Evolutionary conservation across 345 rosid species (phyloP).

Genomic region (Garcia nutans): DNA sequence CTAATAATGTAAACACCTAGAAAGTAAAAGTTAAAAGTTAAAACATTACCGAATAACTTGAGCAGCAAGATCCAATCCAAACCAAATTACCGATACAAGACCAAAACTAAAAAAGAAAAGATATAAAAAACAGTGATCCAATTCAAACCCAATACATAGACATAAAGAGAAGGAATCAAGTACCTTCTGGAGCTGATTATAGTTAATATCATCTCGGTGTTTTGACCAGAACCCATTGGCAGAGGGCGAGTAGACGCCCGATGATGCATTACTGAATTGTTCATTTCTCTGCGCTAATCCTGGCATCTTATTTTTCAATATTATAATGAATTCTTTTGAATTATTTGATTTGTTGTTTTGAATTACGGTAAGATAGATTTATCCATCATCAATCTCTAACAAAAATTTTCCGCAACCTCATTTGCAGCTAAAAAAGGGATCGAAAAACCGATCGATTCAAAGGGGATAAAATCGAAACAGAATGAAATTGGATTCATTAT

Average conservation of each 20-base stretch:
- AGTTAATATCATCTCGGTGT: slow-evolving; percentile 63
- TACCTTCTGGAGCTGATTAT: slow-evolving; percentile 83
- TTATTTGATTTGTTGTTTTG: background rate
- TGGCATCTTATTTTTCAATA: slow-evolving; percentile 49
- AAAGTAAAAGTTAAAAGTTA: background rate
- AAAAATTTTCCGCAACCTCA: background rate
- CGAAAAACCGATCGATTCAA: slow-evolving; percentile 14
- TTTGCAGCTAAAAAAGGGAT: slow-evolving; percentile 2
- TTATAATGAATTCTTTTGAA: background rate
- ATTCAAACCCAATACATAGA: slow-evolving; percentile 17
- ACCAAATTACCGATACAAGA: background rate
- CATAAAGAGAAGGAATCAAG: slow-evolving; percentile 9
- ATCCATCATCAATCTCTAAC: slow-evolving; percentile 1
- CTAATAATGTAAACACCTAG: slow-evolving; percentile 11
- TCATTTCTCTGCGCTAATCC: slow-evolving; percentile 74
- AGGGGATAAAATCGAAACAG: background rate
- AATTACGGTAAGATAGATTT: slow-evolving; percentile 5
- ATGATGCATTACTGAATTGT: slow-evolving; percentile 45
- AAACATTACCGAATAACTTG: slow-evolving; percentile 10
- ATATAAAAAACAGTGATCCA: slow-evolving; percentile 25
- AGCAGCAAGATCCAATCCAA: slow-evolving; percentile 43
- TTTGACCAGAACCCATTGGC: slow-evolving; percentile 76
- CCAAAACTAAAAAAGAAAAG: slow-evolving; percentile 12
- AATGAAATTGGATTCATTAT: background rate
- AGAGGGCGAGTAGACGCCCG: slow-evolving; percentile 22